These are phyloP conservation scores for Coniochaeta sp. DNA, from an alignment of 2,329 filamentous ascomycete genomes.

Conservation along the genomic window DNA sequence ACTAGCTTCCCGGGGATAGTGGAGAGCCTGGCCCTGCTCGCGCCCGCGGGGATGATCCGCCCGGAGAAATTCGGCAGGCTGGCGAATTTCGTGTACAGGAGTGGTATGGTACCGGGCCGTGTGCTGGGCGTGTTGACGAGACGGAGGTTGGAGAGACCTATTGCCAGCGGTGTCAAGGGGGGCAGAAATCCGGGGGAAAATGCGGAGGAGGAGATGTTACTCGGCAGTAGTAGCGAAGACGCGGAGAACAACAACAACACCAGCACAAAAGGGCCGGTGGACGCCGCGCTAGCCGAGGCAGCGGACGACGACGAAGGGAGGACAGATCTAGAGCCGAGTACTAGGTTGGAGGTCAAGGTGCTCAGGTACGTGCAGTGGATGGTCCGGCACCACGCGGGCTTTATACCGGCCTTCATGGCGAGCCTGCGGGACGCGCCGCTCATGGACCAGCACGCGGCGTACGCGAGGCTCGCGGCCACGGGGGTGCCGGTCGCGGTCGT, in stretches of 20 bases:
- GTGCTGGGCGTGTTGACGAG: slow-evolving; percentile 42
- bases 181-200: slow-evolving; percentile 8
- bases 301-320: slow-evolving; percentile 13
- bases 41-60: slow-evolving; percentile 69
- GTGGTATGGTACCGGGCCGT: slow-evolving; percentile 45
- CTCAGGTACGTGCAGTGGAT: slow-evolving; percentile 51
- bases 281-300: slow-evolving; percentile 13
- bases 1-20: slow-evolving; percentile 66
- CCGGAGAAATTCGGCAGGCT: slow-evolving; percentile 42
- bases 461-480: slow-evolving; percentile 36
- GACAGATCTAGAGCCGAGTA: slow-evolving; percentile 10
- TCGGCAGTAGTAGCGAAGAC: too few relatives aligned
- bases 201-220: not conserved
- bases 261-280: too few relatives aligned
- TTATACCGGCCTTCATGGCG: slow-evolving; percentile 53
- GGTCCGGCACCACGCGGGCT: slow-evolving; percentile 47
- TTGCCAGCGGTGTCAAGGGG: slow-evolving; percentile 31
- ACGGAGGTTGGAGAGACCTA: slow-evolving; percentile 40
- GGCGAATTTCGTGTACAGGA: slow-evolving; percentile 46
- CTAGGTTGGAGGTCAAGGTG: slow-evolving; percentile 39
- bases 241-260: slow-evolving; percentile 28
- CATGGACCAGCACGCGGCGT: slow-evolving; percentile 43
- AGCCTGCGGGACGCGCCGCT: slow-evolving; percentile 48
- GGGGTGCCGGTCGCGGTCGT: slow-evolving; percentile 42
- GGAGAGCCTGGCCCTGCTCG: slow-evolving; percentile 65